Evolutionary conservation across 441 rosid genomes (phyloP), one percentile per base, ranked within the genome.

Genomic region (Erysimum pusillum): DNA sequence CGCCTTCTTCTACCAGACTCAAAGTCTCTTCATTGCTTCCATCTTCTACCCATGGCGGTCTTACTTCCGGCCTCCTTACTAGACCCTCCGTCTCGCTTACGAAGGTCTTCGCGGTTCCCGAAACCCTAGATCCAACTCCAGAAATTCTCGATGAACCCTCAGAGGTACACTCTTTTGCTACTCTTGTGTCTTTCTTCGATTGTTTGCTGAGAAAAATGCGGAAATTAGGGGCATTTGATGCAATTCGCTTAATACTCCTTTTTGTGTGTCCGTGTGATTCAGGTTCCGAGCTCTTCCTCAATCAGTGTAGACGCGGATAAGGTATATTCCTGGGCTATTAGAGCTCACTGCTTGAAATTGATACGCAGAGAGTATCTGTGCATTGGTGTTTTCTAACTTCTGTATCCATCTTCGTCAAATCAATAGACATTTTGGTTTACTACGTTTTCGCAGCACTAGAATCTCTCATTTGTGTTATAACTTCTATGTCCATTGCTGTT

Each of bases 31-130:
- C 87, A 32, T 51, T 81, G 39, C 57, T 83, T 75, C 79, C 85
- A 38, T 68, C 84, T 35, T 79, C 76, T 42, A 35, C 70, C 41
- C 64, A 54, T 57, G 63, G 48, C 75, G 76, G 76, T 46, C 63
- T 76, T 52, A 83, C 51, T 74, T 80, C 84, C 15, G 34, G 39
- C 67, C 34, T 77, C 64, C 79, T 85, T 22, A 3, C 1, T 17
- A 83, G 79, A 72, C 82, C 85, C 64, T 68, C 81, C 36, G 28
- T 51, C 13, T 74, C 41, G 9, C 72, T 86, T 14, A 32, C 84
- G 31, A 86, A 80, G 84, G 75, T 86, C 67, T 83, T 76, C 71
- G 89, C 94, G 3, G 87, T 90, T 73, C 87, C 93, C 2, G 94
- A 90, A 75, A 79, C 83, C 73, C 57, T 91, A 80, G 67, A 56